Evolutionary conservation across 768 basidiomycete genomes (phyloP).

Genomic region (Tubosaeta brunneosetosa): DNA sequence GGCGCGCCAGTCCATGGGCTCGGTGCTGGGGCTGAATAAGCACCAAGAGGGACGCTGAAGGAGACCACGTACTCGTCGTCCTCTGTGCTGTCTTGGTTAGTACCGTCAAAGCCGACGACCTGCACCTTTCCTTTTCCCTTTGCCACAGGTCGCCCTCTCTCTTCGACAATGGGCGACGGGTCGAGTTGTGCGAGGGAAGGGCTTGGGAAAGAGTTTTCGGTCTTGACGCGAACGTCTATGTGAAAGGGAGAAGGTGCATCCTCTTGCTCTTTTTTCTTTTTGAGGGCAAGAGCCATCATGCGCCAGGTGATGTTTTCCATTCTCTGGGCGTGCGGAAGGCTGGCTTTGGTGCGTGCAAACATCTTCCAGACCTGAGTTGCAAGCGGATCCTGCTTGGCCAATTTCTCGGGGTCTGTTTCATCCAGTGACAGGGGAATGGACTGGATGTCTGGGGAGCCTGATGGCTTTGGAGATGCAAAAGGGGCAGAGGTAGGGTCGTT

Average conservation of each 20-base stretch:
- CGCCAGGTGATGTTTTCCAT: conserved; percentile 99
- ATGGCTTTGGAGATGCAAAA: conserved; percentile 60
- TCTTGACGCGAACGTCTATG: conserved; percentile 18
- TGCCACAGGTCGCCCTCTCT: conserved; percentile 70
- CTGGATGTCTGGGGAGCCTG: conserved; percentile 67
- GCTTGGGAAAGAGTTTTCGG: conserved; percentile 10
- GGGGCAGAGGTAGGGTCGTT: conserved; percentile 40
- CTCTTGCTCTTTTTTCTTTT: conserved; percentile 81
- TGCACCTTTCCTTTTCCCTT: conserved; percentile 77
- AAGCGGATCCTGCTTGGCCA: conserved; percentile 83
- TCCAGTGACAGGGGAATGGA: conserved; percentile 35
- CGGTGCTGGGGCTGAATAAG: conserved; percentile 34
- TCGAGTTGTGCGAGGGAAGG: conserved; percentile 2
- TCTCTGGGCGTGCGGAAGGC: conserved; percentile 83
- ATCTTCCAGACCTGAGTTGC: conserved; percentile 98
- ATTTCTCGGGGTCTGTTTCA: conserved; percentile 55
- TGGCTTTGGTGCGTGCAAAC: conserved; percentile 87
- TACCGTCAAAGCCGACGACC: conserved; percentile 78
- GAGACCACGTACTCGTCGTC: conserved; percentile 64
- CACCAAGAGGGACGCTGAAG: conserved; percentile 17
- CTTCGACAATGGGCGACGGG: conserved; percentile 31
- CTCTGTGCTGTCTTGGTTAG: conserved; percentile 64
- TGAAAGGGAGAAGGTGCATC: conserved; percentile 16
- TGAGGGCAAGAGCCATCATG: conserved; percentile 94
- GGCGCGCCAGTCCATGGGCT: conserved; percentile 90